These are phyloP conservation scores for Calonectria henricotiae DNA, from an alignment of 2,329 filamentous ascomycete genomes.

Conservation along the genomic window DNA sequence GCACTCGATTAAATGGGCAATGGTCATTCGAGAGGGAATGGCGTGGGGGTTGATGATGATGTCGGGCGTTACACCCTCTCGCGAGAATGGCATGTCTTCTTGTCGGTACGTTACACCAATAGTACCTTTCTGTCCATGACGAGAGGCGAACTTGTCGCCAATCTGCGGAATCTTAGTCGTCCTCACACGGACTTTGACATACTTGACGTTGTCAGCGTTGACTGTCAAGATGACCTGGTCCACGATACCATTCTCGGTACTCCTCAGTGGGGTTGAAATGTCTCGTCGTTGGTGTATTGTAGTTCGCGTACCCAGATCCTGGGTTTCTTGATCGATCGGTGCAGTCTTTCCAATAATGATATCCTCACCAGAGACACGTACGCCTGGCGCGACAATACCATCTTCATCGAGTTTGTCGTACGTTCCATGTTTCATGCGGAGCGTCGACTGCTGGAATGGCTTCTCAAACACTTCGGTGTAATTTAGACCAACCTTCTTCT, in stretches of 20 bases:
- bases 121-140: conserved; percentile 99
- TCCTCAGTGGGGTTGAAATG: conserved; percentile 93
- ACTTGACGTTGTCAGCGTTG: conserved; percentile 93
- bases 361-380: conserved; percentile 96
- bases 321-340: conserved; percentile 91
- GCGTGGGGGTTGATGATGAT: conserved; percentile 99
- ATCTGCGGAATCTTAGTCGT: conserved; percentile 99
- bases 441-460: conserved; percentile 88
- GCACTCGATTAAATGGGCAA: conserved; percentile 99
- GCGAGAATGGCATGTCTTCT: conserved; percentile 98
- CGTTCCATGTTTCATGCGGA: conserved; percentile 93
- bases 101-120: conserved; percentile 98
- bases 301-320: conserved; percentile 93
- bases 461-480: conserved; percentile 97
- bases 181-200: conserved; percentile 97
- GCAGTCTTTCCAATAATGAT: conserved; percentile 99
- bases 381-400: conserved; percentile 93
- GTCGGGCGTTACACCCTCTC: conserved; percentile 92
- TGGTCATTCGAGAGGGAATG: conserved; percentile 99
- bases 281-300: conserved; percentile 94
- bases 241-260: conserved; percentile 96
- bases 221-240: conserved; percentile 95
- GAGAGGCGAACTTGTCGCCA: conserved; percentile 98
- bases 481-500: conserved; percentile 95
- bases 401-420: conserved; percentile 99